Percentiles rank a stretch among this genome's conserved stretches.
These are phyloP conservation scores for Chaetomium olivaceum DNA, from an alignment of 2,329 filamentous ascomycete genomes.

Conservation along the genomic window DNA sequence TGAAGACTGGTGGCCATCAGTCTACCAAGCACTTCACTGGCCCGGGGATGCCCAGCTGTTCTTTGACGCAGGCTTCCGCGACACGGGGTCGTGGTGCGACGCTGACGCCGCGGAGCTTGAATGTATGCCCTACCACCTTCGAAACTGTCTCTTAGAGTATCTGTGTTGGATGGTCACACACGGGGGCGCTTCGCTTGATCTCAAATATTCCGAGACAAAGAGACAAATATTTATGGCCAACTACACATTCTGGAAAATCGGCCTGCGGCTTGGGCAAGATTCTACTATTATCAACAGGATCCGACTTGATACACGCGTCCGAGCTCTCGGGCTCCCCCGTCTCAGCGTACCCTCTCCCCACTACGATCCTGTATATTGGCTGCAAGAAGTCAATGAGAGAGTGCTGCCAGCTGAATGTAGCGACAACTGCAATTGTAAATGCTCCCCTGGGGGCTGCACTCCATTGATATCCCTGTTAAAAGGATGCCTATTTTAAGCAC, in stretches of 20 bases:
- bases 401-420: not conserved
- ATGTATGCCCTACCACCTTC: not conserved
- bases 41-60: not conserved
- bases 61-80: not conserved
- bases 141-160: not conserved
- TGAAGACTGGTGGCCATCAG: not conserved
- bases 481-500: not conserved
- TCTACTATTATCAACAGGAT: not conserved
- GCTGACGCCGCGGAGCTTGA: not conserved
- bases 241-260: not conserved
- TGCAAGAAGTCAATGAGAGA: not conserved
- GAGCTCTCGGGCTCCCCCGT: not conserved
- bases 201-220: not conserved
- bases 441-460: not conserved
- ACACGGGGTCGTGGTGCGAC: not conserved
- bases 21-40: not conserved
- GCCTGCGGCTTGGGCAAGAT: too few species aligned
- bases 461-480: not conserved
- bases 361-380: not conserved
- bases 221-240: not conserved
- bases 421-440: not conserved
- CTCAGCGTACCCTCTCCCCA: not conserved
- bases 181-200: not conserved
- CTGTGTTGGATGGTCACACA: not conserved
- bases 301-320: too few species aligned